Conservation (phyloP, 2,329 filamentous ascomycete genomes). For the Scytalidium lignicola region DNA sequence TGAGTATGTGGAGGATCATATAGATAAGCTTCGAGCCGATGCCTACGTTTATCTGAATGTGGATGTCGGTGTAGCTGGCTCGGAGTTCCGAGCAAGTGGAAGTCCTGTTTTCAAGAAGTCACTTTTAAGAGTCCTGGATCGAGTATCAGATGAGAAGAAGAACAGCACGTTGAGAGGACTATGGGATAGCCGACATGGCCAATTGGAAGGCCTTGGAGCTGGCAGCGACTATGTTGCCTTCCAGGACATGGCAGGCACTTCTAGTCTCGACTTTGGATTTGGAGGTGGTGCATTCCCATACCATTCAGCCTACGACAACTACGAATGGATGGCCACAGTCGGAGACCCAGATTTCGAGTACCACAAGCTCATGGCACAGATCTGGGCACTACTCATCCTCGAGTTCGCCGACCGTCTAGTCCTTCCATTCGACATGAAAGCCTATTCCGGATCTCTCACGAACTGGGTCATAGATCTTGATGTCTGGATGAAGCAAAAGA, state of each 20-base stretch:
- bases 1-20: slow-evolving; percentile 85
- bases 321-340: slow-evolving; percentile 74
- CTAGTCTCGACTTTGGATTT: slow-evolving; percentile 82
- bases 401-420: slow-evolving; percentile 79
- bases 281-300: slow-evolving; percentile 61
- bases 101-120: slow-evolving; percentile 75
- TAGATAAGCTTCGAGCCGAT: slow-evolving; percentile 65
- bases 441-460: slow-evolving; percentile 63
- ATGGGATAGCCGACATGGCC: slow-evolving; percentile 62
- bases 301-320: slow-evolving; percentile 85
- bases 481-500: slow-evolving; percentile 55
- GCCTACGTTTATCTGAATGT: slow-evolving; percentile 90
- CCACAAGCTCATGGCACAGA: slow-evolving; percentile 71
- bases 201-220: slow-evolving; percentile 65
- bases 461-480: slow-evolving; percentile 63
- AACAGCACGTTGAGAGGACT: slow-evolving; percentile 70
- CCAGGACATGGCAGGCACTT: slow-evolving; percentile 84
- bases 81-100: slow-evolving; percentile 69
- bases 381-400: slow-evolving; percentile 76
- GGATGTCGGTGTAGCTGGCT: slow-evolving; percentile 73
- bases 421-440: slow-evolving; percentile 72
- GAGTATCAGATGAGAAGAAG: slow-evolving; percentile 64
- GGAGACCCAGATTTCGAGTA: slow-evolving; percentile 81
- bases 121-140: slow-evolving; percentile 66
- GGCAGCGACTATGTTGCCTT: slow-evolving; percentile 85